Evolutionary conservation across 306 rosid species (phyloP).

Genomic region (Carpinus fangiana): DNA sequence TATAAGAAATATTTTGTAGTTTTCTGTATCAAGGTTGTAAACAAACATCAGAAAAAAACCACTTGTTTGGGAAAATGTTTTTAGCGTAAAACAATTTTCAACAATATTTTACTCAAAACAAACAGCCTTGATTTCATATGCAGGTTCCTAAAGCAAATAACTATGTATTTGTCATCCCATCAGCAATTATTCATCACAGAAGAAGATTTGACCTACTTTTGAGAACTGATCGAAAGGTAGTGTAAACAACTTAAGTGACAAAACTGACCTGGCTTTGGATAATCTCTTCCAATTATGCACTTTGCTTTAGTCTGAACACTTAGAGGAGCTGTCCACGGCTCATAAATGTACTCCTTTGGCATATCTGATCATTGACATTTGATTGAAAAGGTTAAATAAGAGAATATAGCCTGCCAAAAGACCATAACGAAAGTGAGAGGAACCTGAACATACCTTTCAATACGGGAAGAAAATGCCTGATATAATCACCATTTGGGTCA

Average conservation of each 20-base stretch:
- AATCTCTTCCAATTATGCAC: slow-evolving; percentile 88
- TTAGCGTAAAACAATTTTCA: no score
- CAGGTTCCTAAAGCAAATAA: not conserved
- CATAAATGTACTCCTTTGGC: slow-evolving; percentile 90
- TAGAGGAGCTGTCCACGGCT: slow-evolving; percentile 95
- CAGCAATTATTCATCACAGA: not conserved
- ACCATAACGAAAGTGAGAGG: slow-evolving; percentile 24
- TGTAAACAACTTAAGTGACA: not conserved
- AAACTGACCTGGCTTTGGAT: slow-evolving; percentile 84
- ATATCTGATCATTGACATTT: slow-evolving; percentile 53
- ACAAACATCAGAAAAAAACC: no score
- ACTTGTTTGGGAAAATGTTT: no score
- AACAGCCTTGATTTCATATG: not conserved
- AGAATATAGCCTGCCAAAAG: slow-evolving; percentile 10
- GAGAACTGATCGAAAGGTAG: slow-evolving; percentile 9
- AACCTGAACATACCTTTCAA: slow-evolving; percentile 52
- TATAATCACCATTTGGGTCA: slow-evolving; percentile 83
- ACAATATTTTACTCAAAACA: no score
- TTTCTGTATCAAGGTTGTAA: no score
- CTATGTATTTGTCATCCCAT: not conserved
- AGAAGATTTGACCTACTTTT: not conserved
- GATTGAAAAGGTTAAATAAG: slow-evolving; percentile 17
- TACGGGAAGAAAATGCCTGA: slow-evolving; percentile 83
- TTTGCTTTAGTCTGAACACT: slow-evolving; percentile 85
- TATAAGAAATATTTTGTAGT: no score